These are phyloP conservation scores for Penicillium longicatenatum DNA, from an alignment of 495 filamentous ascomycete genomes.

Conservation along the genomic window DNA sequence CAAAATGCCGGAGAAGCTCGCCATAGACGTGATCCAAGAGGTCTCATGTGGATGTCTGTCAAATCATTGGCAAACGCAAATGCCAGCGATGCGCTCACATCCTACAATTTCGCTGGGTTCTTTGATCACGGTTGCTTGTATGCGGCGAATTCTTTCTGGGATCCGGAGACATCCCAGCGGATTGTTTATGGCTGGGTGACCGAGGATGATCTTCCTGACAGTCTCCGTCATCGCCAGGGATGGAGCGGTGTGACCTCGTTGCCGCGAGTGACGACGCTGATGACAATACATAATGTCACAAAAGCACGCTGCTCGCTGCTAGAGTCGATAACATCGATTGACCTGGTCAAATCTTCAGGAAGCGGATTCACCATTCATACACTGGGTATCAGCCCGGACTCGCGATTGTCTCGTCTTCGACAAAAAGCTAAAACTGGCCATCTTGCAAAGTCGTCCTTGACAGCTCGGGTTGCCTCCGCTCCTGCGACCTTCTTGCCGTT, in stretches of 20 bases:
- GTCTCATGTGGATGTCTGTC: conserved; percentile 41
- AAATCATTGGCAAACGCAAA: conserved; percentile 10
- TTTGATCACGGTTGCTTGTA: conserved; percentile 44
- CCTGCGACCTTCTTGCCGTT: conserved; percentile 15
- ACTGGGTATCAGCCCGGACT: conserved; percentile 34
- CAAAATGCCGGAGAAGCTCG: conserved; percentile 14
- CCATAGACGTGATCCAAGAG: conserved; percentile 27
- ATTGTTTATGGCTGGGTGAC: conserved; percentile 43
- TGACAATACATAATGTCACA: conserved; percentile 29
- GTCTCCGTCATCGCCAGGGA: conserved; percentile 36
- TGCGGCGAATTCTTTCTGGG: conserved; percentile 43
- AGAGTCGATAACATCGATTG: conserved; percentile 37
- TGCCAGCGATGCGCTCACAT: conserved; percentile 17
- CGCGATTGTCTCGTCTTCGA: conserved; percentile 30
- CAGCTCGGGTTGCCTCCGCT: neutral
- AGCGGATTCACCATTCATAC: conserved; percentile 37
- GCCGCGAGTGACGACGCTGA: conserved; percentile 30
- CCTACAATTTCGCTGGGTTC: conserved; percentile 33
- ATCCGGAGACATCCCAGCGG: conserved; percentile 29
- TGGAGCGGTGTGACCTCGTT: conserved; percentile 45
- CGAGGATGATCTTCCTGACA: conserved; percentile 41
- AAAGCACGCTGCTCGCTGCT: conserved; percentile 34
- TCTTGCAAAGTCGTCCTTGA: neutral
- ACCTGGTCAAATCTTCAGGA: conserved; percentile 17
- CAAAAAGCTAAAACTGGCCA: conserved; percentile 12